These are phyloP conservation scores for Fragilaria radians DNA, from an alignment of 108 stramenopile species.

Conservation along the genomic window DNA sequence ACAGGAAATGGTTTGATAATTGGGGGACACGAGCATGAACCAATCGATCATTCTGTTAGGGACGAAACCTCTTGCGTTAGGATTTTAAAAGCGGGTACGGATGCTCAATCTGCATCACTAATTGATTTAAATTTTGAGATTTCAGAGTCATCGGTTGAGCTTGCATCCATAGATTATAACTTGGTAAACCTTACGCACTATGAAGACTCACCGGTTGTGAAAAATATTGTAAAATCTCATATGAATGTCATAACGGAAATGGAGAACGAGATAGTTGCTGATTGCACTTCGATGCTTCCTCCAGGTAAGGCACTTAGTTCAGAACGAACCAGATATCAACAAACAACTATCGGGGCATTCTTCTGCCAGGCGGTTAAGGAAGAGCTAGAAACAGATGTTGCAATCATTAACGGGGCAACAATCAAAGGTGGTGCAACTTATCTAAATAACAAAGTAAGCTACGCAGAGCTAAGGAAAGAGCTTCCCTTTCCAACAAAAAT, in stretches of 20 bases:
- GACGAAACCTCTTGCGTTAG: constrained; percentile 9
- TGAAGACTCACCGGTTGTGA: constrained; percentile 30
- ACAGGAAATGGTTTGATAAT: constrained; percentile 36
- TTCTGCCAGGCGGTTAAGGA: constrained; percentile 58
- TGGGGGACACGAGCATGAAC: constrained; percentile 79
- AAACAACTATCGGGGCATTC: constrained; percentile 59
- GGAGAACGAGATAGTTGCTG: constrained; percentile 49
- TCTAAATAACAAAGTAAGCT: constrained; percentile 38
- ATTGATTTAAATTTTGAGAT: constrained; percentile 59
- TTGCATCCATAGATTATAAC: constrained; percentile 19
- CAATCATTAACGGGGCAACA: constrained; percentile 68
- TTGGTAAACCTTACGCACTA: constrained; percentile 33
- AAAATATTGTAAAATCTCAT: constrained; percentile 47
- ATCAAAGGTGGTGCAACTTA: constrained; percentile 59
- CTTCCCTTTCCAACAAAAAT: constrained; percentile 85
- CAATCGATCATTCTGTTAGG: constrained; percentile 41
- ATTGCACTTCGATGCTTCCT: constrained; percentile 29
- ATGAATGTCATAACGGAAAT: constrained; percentile 36
- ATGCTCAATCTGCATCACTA: constrained; percentile 49
- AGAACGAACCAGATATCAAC: constrained; percentile 46
- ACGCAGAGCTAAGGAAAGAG: constrained; percentile 60
- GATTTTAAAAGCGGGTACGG: constrained; percentile 62
- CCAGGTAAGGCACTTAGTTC: constrained; percentile 39
- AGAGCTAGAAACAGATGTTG: constrained; percentile 55
- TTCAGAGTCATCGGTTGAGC: constrained; percentile 1